These are phyloP conservation scores for Volvox carteri DNA, from an alignment of 163 green algal genomes.

Conservation along the genomic window DNA sequence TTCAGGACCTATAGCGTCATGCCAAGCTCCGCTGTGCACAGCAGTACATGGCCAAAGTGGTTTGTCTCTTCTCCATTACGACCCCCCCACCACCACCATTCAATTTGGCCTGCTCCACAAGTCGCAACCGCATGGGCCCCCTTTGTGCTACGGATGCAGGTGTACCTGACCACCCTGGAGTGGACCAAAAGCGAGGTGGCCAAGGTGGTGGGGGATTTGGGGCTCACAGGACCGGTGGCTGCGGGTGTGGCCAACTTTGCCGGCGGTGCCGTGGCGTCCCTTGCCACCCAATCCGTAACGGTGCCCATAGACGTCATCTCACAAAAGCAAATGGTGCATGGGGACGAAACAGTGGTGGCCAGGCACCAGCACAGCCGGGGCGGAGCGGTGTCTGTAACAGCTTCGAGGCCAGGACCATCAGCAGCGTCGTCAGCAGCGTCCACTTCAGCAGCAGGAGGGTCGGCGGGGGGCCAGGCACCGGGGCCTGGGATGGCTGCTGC, in stretches of 20 bases:
- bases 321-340: constrained; percentile 70
- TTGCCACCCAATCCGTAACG: constrained; percentile 86
- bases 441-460: background rate
- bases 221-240: constrained; percentile 67
- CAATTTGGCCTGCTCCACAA: no score
- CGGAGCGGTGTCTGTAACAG: no score
- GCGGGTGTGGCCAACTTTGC: constrained; percentile 80
- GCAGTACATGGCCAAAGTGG: no score
- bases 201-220: constrained; percentile 45
- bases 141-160: constrained; percentile 53
- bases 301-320: constrained; percentile 94
- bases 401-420: no score
- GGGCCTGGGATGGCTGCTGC: no score
- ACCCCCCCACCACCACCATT: no score
- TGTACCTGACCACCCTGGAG: constrained; percentile 89
- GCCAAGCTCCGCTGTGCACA: no score
- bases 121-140: no score
- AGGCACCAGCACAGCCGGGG: constrained; percentile 20
- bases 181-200: constrained; percentile 70
- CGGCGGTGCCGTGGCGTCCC: constrained; percentile 78
- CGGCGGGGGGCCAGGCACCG: no score
- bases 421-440: background rate
- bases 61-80: no score
- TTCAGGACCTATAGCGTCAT: no score
- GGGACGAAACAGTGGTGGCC: constrained; percentile 38